Conservation (phyloP, 257 asterid species). For the Capsicum rhomboideum region DNA sequence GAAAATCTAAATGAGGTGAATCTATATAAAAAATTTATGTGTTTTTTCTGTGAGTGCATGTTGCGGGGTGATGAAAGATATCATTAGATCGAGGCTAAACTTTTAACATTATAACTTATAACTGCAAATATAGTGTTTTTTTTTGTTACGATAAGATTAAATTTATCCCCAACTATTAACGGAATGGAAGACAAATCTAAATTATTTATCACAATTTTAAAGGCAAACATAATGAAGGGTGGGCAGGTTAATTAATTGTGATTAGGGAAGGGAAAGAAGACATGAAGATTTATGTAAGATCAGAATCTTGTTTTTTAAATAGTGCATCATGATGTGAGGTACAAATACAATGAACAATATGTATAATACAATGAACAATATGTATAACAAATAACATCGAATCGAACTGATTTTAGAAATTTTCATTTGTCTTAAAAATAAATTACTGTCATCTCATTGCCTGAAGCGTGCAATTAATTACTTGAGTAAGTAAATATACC, state of each 20-base stretch:
- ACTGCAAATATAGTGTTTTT: too few species aligned
- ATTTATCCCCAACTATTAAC: not conserved
- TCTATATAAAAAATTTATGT: rapidly evolving
- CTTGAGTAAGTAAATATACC: not conserved
- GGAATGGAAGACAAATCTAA: too few species aligned
- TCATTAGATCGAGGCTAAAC: not conserved
- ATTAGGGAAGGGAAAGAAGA: not conserved
- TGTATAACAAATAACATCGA: too few species aligned
- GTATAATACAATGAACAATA: too few species aligned
- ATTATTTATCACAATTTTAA: too few species aligned
- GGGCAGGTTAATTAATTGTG: not conserved
- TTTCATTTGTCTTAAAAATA: not conserved
- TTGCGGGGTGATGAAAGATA: not conserved
- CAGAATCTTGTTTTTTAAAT: not conserved
- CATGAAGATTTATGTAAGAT: not conserved
- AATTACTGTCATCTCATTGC: not conserved
- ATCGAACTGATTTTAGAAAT: too few species aligned
- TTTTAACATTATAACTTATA: too few species aligned
- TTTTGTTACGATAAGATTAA: too few species aligned
- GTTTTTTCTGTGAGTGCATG: not conserved
- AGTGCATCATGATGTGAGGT: not conserved
- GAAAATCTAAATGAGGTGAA: not conserved
- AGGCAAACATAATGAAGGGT: not conserved
- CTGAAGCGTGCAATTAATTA: not conserved
- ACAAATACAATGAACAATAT: not conserved